Base-by-base conservation (phyloP, 2,329 filamentous ascomycete species). In the Hirsutella thompsonii region DNA sequence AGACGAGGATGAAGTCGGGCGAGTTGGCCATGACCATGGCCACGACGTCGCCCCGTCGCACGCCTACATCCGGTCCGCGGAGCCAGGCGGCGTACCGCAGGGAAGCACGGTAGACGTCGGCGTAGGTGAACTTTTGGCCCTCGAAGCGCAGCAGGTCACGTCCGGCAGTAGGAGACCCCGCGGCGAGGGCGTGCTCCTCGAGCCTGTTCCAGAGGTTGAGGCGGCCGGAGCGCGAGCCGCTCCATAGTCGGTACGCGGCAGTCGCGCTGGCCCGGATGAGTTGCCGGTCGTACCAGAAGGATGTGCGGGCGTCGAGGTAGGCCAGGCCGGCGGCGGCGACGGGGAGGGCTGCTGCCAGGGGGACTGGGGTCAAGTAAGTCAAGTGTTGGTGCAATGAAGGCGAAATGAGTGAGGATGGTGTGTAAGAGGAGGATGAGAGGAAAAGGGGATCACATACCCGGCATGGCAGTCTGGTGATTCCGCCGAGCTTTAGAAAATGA, bases 21-120 rank as follows among this genome's bases (percentile, higher is more conserved):
- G 78, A 84, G 56, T 94, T 94, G 60, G 83, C 80, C 49, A 85
- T 83, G 57, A 92, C 73, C 50, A 94, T 70, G 8, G 84, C 86
- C 16, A 94, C 81, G 28, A 94, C 76, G 40, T 93, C 84, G 36
- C 74, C 76, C 20, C 77, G 73, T 49, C 79, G 70, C 37, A 94
- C 67, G 23, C 69, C 68, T 40, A 80, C 70, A 9, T 63, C 69
- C 2, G n/a, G n/a, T n/a, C 71, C 69, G 56, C 79, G 79, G 41
- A 94, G 63, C 82, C 83, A 94, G 40, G 73, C 68, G 21, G 83
- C 86, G 53, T 89, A 85, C 44, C 78, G 78, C 34, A 93, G 64
- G 2, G 74, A 73, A 8, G 63, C 71, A 41, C 86, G 72, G 59
- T 94, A 92, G 2, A 74, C 69, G 52, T 92, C 69, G n/a, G 74